These are phyloP conservation scores for Diaporthe ilicicola DNA, from an alignment of 2,329 filamentous ascomycete genomes.

Conservation along the genomic window DNA sequence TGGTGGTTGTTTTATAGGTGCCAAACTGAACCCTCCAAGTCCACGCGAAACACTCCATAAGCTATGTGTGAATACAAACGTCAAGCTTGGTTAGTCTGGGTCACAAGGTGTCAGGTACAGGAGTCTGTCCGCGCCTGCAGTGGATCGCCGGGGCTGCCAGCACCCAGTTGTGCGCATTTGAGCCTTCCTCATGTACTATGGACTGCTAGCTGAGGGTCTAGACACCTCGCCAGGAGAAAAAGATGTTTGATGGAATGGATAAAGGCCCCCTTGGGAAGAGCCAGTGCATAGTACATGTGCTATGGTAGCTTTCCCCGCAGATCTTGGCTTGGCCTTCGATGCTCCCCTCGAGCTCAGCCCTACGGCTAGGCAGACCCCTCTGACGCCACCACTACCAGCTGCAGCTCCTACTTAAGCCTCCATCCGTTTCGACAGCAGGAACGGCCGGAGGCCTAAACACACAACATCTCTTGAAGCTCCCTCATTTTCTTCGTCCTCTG, in stretches of 20 bases:
- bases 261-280: neutral
- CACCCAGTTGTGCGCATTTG: neutral
- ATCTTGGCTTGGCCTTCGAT: neutral
- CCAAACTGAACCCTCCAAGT: neutral
- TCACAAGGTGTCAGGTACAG: neutral
- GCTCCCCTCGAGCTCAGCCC: slow-evolving; percentile 28
- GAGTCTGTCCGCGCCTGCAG: neutral
- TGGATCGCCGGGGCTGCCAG: neutral
- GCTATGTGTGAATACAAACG: neutral
- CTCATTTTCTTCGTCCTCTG: neutral
- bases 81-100: neutral
- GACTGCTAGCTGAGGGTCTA: neutral
- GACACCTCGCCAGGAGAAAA: neutral
- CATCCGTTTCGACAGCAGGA: neutral
- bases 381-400: slow-evolving; percentile 27
- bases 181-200: neutral
- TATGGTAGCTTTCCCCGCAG: slow-evolving; percentile 19
- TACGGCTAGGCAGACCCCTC: slow-evolving; percentile 27
- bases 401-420: neutral
- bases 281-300: no score
- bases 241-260: neutral
- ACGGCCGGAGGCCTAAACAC: neutral
- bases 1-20: no score
- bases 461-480: neutral
- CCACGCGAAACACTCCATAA: no score